Evolutionary conservation across 2,329 filamentous ascomycete species (phyloP).

Genomic region (Monosporascus ibericus): DNA sequence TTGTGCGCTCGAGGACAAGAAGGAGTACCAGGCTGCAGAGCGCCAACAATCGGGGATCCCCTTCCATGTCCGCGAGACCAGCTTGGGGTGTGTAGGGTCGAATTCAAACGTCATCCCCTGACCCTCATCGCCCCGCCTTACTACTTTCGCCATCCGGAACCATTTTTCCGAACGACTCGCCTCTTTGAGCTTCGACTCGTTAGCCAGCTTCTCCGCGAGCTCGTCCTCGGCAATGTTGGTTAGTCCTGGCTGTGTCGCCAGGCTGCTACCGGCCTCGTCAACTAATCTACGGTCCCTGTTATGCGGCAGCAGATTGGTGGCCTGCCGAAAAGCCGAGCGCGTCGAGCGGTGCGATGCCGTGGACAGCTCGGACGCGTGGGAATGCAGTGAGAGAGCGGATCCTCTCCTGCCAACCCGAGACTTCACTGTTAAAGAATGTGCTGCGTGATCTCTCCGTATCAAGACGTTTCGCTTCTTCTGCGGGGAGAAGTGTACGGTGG

Average conservation of each 20-base stretch:
- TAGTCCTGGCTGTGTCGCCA: constrained; percentile 52
- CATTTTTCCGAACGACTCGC: constrained; percentile 59
- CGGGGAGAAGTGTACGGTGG: constrained; percentile 36
- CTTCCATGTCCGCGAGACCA: constrained; percentile 93
- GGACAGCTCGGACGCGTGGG: constrained; percentile 48
- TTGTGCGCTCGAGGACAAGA: constrained; percentile 72
- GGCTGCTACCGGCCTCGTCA: constrained; percentile 63
- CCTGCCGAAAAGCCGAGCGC: constrained; percentile 49
- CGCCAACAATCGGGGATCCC: constrained; percentile 97
- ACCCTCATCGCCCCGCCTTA: constrained; percentile 43
- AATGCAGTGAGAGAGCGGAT: constrained; percentile 53
- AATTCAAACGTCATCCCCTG: constrained; percentile 68
- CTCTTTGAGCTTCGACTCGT: constrained; percentile 57
- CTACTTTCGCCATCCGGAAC: constrained; percentile 58
- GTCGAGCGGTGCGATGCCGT: constrained; percentile 46
- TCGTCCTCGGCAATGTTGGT: constrained; percentile 51
- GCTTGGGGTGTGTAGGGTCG: constrained; percentile 72
- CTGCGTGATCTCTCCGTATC: constrained; percentile 32
- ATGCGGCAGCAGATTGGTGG: constrained; percentile 53
- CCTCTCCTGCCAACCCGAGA: constrained; percentile 47
- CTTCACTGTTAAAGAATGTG: constrained; percentile 32
- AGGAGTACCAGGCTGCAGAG: constrained; percentile 88
- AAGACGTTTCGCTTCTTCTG: constrained; percentile 40
- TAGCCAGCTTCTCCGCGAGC: constrained; percentile 43
- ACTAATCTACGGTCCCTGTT: constrained; percentile 56